Evolutionary conservation across 108 stramenopile genomes (phyloP).

Genomic region (Schizochytrium sp.): DNA sequence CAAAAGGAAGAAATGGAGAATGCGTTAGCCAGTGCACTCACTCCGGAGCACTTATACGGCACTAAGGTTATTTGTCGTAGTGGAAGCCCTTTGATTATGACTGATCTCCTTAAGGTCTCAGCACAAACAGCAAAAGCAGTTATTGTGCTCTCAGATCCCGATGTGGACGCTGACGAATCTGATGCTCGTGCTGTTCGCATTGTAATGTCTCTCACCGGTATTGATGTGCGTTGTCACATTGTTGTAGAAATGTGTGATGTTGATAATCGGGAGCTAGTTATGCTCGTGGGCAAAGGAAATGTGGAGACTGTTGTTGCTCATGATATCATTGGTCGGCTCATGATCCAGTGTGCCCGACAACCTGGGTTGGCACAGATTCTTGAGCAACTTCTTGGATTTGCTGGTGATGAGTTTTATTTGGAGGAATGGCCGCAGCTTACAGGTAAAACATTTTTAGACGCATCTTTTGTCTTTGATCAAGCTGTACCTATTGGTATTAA

Average conservation of each 20-base stretch:
- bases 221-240: slow-evolving; percentile 67
- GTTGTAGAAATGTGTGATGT: slow-evolving; percentile 75
- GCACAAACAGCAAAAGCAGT: slow-evolving; percentile 68
- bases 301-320: slow-evolving; percentile 75
- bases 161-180: slow-evolving; percentile 71
- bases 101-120: slow-evolving; percentile 70
- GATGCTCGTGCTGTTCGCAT: slow-evolving; percentile 71
- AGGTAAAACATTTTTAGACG: slow-evolving; percentile 71
- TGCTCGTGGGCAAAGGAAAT: slow-evolving; percentile 70
- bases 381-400: slow-evolving; percentile 74
- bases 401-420: slow-evolving; percentile 73
- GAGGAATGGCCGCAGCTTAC: slow-evolving; percentile 72
- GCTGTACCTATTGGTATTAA: slow-evolving; percentile 73
- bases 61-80: slow-evolving; percentile 71
- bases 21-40: slow-evolving; percentile 52
- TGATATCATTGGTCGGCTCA: slow-evolving; percentile 76
- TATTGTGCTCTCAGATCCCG: slow-evolving; percentile 67
- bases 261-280: slow-evolving; percentile 70
- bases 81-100: slow-evolving; percentile 71
- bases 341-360: slow-evolving; percentile 75
- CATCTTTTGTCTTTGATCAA: slow-evolving; percentile 70
- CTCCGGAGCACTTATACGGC: slow-evolving; percentile 34
- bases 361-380: slow-evolving; percentile 73
- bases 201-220: slow-evolving; percentile 71
- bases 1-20: slow-evolving; percentile 69